phyloP scores from a whole-genome alignment of 2,329 filamentous ascomycete genomes.

The Tolypocladium amazonense region DNA sequence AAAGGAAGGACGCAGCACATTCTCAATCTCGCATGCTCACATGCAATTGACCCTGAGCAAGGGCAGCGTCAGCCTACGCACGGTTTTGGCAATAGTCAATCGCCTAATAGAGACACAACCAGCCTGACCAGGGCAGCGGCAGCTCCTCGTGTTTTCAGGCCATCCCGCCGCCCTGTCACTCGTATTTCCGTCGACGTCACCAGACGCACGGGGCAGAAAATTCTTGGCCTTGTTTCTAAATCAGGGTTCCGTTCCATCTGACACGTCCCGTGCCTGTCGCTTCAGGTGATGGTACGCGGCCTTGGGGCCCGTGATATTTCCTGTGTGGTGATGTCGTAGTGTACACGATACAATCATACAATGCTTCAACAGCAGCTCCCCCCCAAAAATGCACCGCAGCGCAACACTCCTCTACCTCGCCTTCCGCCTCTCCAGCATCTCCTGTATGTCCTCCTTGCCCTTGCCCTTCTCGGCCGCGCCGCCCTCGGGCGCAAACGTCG shows the following conservation, averaged over 20 bases:
- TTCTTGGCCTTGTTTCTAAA: neutral
- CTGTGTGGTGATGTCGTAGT: neutral
- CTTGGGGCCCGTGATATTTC: neutral
- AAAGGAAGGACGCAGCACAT: neutral
- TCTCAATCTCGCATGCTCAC: neutral
- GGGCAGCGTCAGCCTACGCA: neutral
- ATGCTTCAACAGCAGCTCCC: neutral
- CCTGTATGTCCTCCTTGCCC: slow-evolving; percentile 26
- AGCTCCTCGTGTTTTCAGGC: neutral
- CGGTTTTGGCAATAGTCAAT: neutral
- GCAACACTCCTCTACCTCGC: slow-evolving; percentile 7
- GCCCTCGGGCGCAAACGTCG: slow-evolving; percentile 24
- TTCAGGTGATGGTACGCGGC: neutral
- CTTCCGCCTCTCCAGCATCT: slow-evolving; percentile 26
- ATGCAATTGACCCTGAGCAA: neutral
- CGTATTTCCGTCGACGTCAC: neutral
- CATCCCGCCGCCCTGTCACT: neutral
- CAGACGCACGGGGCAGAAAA: neutral
- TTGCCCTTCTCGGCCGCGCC: slow-evolving; percentile 18
- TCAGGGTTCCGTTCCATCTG: neutral
- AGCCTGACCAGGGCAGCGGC: neutral
- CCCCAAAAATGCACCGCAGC: neutral
- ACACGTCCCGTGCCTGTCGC: neutral
- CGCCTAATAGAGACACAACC: neutral
- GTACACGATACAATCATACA: neutral